Conservation (phyloP, 2,329 filamentous ascomycete genomes). For the Aureobasidium vineae region DNA sequence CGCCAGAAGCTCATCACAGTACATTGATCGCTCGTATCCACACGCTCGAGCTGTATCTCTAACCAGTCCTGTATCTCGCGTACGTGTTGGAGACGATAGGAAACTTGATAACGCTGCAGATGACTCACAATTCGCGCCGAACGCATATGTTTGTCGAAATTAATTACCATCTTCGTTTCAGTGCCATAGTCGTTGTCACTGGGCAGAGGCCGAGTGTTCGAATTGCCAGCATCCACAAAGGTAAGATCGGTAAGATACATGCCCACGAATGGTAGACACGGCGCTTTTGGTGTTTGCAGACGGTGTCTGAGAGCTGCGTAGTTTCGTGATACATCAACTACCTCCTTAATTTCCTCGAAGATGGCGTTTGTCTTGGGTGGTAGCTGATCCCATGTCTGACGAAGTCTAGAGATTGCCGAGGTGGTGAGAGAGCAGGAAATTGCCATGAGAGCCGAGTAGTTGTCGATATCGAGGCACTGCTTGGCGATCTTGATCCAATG, state of each 20-base stretch:
- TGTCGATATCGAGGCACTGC: slow-evolving; percentile 83
- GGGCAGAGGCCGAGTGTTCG: slow-evolving; percentile 74
- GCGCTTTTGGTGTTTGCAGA: slow-evolving; percentile 75
- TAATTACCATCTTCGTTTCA: slow-evolving; percentile 74
- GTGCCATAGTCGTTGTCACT: slow-evolving; percentile 57
- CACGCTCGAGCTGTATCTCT: slow-evolving; percentile 72
- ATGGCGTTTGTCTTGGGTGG: slow-evolving; percentile 78
- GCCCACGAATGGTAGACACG: slow-evolving; percentile 91
- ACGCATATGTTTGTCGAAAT: slow-evolving; percentile 95
- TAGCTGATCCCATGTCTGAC: slow-evolving; percentile 87
- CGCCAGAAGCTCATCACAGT: slow-evolving; percentile 71
- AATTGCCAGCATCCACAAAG: slow-evolving; percentile 93
- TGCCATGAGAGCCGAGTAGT: slow-evolving; percentile 96
- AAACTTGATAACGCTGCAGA: slow-evolving; percentile 92
- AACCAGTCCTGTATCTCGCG: slow-evolving; percentile 94
- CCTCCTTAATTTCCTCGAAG: slow-evolving; percentile 73
- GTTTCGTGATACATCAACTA: slow-evolving; percentile 88
- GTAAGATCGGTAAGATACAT: slow-evolving; percentile 96
- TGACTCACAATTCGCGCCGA: slow-evolving; percentile 96
- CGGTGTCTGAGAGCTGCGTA: slow-evolving; percentile 81
- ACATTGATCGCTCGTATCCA: slow-evolving; percentile 63
- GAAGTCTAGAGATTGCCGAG: slow-evolving; percentile 82
- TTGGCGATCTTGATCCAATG: slow-evolving; percentile 96
- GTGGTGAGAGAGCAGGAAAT: slow-evolving; percentile 94
- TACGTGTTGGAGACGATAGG: slow-evolving; percentile 78